Percentiles rank a stretch among this genome's conserved stretches.
Conservation (phyloP, 129 eudicot genomes). For the Daucus carota region DH1_v3.0 NC_030384.2:41356501-41357000, state of each 20-base stretch:
- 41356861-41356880: no score
- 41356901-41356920: slow-evolving; percentile 5
- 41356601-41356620: slow-evolving; percentile 32
- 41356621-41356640: slow-evolving; percentile 28
- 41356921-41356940: background rate
- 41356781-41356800: background rate
- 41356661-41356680: background rate
- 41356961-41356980: background rate
- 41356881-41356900: background rate
- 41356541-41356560: slow-evolving; percentile 15
- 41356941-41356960: background rate
- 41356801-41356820: background rate
- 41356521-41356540: slow-evolving; percentile 40
- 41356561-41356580: slow-evolving; percentile 23
- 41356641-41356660: slow-evolving; percentile 6
- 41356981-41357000: slow-evolving; percentile 11
- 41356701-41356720: background rate
- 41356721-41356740: background rate
- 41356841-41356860: slow-evolving; percentile 6
- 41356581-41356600: slow-evolving; percentile 33
- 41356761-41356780: background rate
- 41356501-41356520: slow-evolving; percentile 37
- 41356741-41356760: background rate
- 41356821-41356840: background rate
- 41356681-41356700: background rate